Conservation (phyloP, 2,329 filamentous ascomycete species). For the Botrytis cinerea region DNA sequence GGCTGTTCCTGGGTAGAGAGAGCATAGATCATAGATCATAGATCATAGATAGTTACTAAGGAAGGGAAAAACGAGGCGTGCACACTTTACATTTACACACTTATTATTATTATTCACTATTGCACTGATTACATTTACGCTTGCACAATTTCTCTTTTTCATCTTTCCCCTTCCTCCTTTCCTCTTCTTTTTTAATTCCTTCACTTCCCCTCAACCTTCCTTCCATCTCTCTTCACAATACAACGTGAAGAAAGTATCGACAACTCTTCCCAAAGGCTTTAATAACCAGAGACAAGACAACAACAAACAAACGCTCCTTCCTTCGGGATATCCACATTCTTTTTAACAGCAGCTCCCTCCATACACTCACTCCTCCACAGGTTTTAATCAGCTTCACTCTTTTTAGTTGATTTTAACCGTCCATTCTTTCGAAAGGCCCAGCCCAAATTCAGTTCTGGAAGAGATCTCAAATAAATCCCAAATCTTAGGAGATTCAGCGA, state of each 20-base stretch:
- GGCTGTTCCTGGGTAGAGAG: background rate
- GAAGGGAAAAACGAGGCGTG: background rate
- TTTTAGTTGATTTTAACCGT: slow-evolving; percentile 45
- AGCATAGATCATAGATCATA: background rate
- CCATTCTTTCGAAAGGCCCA: slow-evolving; percentile 41
- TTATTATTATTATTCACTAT: background rate
- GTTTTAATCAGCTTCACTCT: slow-evolving; percentile 47
- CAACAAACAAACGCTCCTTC: slow-evolving; percentile 32
- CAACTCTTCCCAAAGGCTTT: background rate
- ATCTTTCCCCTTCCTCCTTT: background rate
- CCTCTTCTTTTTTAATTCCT: background rate
- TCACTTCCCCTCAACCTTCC: slow-evolving; percentile 22
- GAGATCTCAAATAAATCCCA: slow-evolving; percentile 2
- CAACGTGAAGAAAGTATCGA: slow-evolving; percentile 13
- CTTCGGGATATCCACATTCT: slow-evolving; percentile 41
- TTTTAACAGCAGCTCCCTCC: slow-evolving; percentile 30
- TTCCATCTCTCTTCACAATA: slow-evolving; percentile 22
- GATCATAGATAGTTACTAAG: background rate
- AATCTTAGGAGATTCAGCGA: slow-evolving; percentile 13
- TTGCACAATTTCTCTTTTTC: slow-evolving; percentile 13
- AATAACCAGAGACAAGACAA: slow-evolving; percentile 13
- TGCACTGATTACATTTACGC: background rate
- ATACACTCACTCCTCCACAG: slow-evolving; percentile 25
- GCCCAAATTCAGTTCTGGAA: slow-evolving; percentile 5
- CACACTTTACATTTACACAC: background rate